Conservation (phyloP, 2,329 filamentous ascomycete species). For the Triangularia setosa region DNA sequence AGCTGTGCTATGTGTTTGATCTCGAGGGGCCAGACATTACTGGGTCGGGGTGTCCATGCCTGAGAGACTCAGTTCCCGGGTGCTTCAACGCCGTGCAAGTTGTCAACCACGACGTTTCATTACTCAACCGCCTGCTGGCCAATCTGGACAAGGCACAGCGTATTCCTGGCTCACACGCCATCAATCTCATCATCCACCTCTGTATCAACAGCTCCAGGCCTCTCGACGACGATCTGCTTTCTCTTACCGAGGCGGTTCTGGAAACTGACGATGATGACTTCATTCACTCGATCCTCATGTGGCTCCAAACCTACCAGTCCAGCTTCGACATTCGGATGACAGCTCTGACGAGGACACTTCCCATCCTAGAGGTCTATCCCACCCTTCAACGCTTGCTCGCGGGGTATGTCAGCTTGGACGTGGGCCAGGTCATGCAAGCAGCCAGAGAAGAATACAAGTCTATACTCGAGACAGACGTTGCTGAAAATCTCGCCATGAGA, state of each 20-base stretch:
- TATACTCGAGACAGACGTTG: constrained; percentile 9
- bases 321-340: constrained; percentile 19
- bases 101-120: constrained; percentile 4
- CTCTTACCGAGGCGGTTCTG: constrained; percentile 18
- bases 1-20: constrained; percentile 18
- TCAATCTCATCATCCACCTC: constrained; percentile 19
- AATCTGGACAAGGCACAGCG: constrained; percentile 16
- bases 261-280: constrained; percentile 10
- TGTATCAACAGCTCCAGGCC: constrained; percentile 14
- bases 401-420: constrained; percentile 9
- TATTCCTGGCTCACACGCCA: constrained; percentile 14
- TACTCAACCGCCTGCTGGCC: constrained; percentile 14
- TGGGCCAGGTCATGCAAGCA: constrained; percentile 14
- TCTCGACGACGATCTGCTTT: constrained; percentile 14
- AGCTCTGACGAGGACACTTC: constrained; percentile 17
- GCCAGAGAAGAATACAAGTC: constrained; percentile 17
- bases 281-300: constrained; percentile 14
- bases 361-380: constrained; percentile 6
- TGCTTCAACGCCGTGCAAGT: constrained; percentile 17
- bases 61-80: constrained; percentile 19
- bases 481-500: constrained; percentile 19
- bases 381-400: constrained; percentile 13
- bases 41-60: not conserved
- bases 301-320: constrained; percentile 9
- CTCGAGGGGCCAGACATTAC: constrained; percentile 26